Evolutionary conservation across 169 alveolate genomes (phyloP).

Genomic region (Cyclospora cayetanensis): DNA sequence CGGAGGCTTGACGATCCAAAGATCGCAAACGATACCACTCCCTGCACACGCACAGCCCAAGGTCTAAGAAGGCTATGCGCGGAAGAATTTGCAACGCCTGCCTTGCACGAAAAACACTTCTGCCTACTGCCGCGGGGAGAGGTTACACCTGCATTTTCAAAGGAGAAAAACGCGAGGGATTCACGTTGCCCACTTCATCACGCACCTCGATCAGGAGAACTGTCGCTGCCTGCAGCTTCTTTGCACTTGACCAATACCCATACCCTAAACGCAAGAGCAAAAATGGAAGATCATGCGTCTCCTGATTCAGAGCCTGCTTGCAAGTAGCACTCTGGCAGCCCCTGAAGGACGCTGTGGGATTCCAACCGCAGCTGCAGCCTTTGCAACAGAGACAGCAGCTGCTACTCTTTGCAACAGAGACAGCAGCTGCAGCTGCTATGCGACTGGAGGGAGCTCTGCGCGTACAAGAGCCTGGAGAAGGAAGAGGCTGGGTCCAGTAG

Average conservation of each 20-base stretch:
- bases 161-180: no score
- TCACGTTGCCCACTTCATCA: no score
- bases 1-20: neutral
- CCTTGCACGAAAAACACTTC: no score
- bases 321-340: neutral
- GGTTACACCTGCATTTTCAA: no score
- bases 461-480: conserved; percentile 49
- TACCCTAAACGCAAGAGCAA: neutral
- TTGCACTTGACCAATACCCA: neutral
- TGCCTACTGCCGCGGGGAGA: no score
- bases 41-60: conserved; percentile 23
- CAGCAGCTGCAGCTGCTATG: neutral
- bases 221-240: neutral
- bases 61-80: no score
- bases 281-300: neutral
- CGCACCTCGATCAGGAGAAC: neutral
- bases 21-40: neutral
- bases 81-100: no score
- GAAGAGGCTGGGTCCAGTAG: conserved; percentile 74
- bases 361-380: neutral
- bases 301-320: neutral
- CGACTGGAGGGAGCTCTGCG: no score
- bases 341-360: neutral
- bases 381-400: neutral
- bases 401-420: neutral